Evolutionary conservation across 208 protist species (phyloP).

Genomic region (Trypanosoma avium): DNA sequence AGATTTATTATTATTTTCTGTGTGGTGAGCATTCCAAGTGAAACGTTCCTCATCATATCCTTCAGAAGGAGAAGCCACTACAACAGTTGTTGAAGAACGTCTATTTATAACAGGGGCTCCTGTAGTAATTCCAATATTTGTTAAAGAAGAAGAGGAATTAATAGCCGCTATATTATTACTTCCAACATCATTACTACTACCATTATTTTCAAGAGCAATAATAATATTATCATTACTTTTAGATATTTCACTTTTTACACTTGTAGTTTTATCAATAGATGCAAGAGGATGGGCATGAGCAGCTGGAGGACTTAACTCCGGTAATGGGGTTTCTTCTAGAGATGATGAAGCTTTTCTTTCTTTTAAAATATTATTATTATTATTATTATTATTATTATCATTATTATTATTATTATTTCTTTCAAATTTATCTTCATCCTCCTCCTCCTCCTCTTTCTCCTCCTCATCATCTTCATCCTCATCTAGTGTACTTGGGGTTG

Average conservation of each 20-base stretch:
- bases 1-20: no score
- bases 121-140: no score
- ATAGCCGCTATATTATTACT: no score
- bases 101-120: neutral
- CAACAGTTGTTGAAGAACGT: neutral
- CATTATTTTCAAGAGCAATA: no score
- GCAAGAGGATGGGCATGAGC: constrained; percentile 9
- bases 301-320: neutral
- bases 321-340: no score
- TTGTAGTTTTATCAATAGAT: no score
- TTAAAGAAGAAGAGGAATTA: neutral
- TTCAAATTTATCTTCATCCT: neutral
- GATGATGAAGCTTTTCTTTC: neutral
- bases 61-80: neutral
- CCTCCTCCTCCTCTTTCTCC: neutral
- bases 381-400: neutral
- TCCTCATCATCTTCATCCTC: constrained; percentile 36
- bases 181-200: no score
- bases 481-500: constrained; percentile 60
- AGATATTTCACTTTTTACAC: no score
- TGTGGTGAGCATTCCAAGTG: no score
- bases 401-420: neutral
- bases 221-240: no score
- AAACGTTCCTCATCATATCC: neutral
- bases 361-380: neutral